Evolutionary conservation across 345 rosid genomes (phyloP), one percentile per base, ranked within the genome.

Genomic region (Dimocarpus longan): DNA sequence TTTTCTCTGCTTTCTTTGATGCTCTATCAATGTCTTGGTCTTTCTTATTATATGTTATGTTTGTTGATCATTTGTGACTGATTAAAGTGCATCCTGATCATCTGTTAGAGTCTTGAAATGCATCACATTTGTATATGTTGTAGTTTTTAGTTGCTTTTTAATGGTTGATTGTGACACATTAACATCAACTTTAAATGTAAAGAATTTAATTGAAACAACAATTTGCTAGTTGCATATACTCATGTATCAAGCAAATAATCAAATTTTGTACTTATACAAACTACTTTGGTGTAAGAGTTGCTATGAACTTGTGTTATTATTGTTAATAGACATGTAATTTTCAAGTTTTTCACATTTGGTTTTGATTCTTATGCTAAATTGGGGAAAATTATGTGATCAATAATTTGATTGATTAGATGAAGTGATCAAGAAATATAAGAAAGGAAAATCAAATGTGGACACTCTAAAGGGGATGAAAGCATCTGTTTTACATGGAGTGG

Each of bases 401-500:
- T 57, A 1, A 13, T 50, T 78, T 76, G 62, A 39, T 19, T 65
- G 13, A 4, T 70, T 85, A 92, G 95, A 81, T 75, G 70, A 4
- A 22, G 75, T 86, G 76, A 78, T 72, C 12, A 77, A 71, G 77
- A 88, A 84, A 64, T 89, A 89, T 84, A 82, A 82, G 79, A 78
- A 82, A 1, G 91, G 89, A 50, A 74, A 56, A 60, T 82, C 82
- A 74, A 91, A 93, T 60, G 39, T 90, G 63, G 24, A 65, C 19
- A 73, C 60, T 15, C 74, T 90, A 43, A 18, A 73, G 75, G 66
- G n/a, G 26, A 82, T 83, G 40, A 93, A 90, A 73, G 93, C 92
- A 54, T 37, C 56, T 21, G 50, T 83, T 64, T n/a, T 85, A 21
- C 82, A 85, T 80, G 88, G 85, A 79, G 91, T 89, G 71, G 91